Base-by-base conservation (phyloP, 2,329 filamentous ascomycete species). In the Aspergillus fischeri region DNA sequence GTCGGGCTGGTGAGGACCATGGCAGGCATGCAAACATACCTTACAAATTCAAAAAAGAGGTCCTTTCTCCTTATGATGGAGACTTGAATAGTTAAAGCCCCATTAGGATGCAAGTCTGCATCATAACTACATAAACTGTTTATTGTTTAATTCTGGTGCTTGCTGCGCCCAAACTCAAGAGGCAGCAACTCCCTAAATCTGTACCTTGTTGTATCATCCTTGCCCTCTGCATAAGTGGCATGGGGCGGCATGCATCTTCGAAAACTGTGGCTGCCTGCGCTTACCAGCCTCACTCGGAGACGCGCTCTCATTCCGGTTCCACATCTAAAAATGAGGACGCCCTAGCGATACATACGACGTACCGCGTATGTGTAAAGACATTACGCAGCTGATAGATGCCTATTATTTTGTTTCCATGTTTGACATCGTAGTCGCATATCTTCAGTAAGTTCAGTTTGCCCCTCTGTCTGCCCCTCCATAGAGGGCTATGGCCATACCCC, bases 201-300 rank as follows among this genome's bases (percentile, higher is more conserved):
- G 20, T 20, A 10, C n/a, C 42, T 11, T 11, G 21, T 24, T 11
- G 14, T 52, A 49, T 55, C 32, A 38, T 17, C 14, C 32, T 17
- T 17, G 3, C 35, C 51, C 52, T 57, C 59, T 62, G 61, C 59
- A 61, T 60, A 58, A 51, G 52, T 56, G 58, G 55, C 60, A 60
- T 61, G 54, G 58, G 57, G n/a, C 42, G 42, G n/a, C 42, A 24
- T 20, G 8, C 52, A 55, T 54, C 56, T 42, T 35, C n/a, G 9
- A 47, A 28, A 53, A 27, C 52, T 61, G 60, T 64, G 60, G 59
- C 60, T 60, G 62, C 60, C 63, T 64, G 59, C 55, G 57, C 57
- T 59, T 57, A 62, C 60, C 63, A 65, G 63, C 60, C 60, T 64
- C 62, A 61, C 60, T 63, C 65, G 63, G 65, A 65, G 65, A 65